phyloP scores from a whole-genome alignment of 192 early-diverging fungal species.

The Thamnidium elegans region DNA sequence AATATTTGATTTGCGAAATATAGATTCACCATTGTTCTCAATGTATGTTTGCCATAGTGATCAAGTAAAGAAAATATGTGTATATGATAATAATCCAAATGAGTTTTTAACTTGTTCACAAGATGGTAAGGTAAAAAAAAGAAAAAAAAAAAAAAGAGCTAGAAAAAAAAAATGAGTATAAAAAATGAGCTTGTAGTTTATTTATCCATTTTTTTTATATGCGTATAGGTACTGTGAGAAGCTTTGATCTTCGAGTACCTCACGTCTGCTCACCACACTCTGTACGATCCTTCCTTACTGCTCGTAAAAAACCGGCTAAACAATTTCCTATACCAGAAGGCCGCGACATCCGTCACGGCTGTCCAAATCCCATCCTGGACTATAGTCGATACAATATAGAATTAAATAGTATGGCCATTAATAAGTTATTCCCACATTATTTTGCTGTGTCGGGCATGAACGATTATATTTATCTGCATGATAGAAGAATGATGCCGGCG shows the following conservation, averaged over 20 bases:
- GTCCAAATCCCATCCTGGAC: conserved; percentile 39
- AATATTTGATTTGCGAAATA: conserved; percentile 29
- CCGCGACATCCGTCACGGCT: conserved; percentile 15
- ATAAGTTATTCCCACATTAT: conserved; percentile 44
- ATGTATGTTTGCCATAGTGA: conserved; percentile 53
- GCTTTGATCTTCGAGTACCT: conserved; percentile 55
- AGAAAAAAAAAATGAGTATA: no score
- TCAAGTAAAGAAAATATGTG: conserved; percentile 48
- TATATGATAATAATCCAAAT: conserved; percentile 43
- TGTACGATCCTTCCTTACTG: conserved; percentile 10
- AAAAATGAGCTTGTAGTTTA: no score
- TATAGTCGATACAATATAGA: conserved; percentile 45
- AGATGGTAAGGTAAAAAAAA: conserved; percentile 38
- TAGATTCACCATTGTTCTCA: neutral
- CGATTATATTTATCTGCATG: conserved; percentile 38
- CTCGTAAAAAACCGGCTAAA: conserved; percentile 2
- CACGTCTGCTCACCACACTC: conserved; percentile 25
- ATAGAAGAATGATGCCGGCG: conserved; percentile 42
- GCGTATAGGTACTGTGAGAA: conserved; percentile 36
- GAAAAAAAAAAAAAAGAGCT: no score
- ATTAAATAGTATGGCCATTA: conserved; percentile 48
- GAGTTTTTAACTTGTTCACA: conserved; percentile 60
- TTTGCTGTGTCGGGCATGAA: conserved; percentile 59
- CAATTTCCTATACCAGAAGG: conserved; percentile 1
- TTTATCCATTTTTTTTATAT: neutral